Evolutionary conservation across 2,329 filamentous ascomycete genomes (phyloP), one percentile per base, ranked within the genome.

Genomic region (Aphanoascus verrucosus): DNA sequence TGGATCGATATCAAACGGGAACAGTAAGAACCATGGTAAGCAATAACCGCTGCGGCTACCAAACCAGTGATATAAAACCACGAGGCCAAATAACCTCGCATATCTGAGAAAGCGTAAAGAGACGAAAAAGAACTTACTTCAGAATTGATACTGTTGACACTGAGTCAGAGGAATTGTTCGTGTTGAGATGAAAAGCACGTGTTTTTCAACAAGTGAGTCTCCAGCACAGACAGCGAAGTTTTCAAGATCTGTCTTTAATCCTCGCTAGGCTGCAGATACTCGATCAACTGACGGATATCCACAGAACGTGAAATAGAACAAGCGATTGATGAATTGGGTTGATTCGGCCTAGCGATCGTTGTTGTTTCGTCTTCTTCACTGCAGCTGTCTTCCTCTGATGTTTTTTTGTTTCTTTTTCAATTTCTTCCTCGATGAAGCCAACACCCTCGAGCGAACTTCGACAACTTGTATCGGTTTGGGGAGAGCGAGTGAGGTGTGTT

Each of bases 401-500:
- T 28, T 28, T 28, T 28, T 28, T 7, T 28, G 3, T 28, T 28
- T 28, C 7, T 3, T 28, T 28, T 28, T 7, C 3, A 28, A 4
- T 28, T 28, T 28, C 23, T 28, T 28, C 23, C 23, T 28, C 23
- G 23, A 28, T 28, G 23, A 28, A n/a, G 3, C 23, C 23, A 28
- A 28, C 23, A 28, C 23, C 23, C 3, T 28, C 23, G 23, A 28
- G n/a, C n/a, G n/a, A n/a, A n/a, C n/a, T n/a, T n/a, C 23, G 23
- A 28, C 7, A 28, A 7, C 23, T 28, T 28, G 23, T 28, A 28
- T 28, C 23, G 23, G 23, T 28, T 28, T 28, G 23, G 28, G 52
- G 46, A 49, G 34, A 49, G 40, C 38, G 51, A 53, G 34, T 46
- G 50, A 37, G 32, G 3, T 28, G 3, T 28, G 42, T 50, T 20